phyloP scores from a whole-genome alignment of 1,284 basidiomycete genomes.

The Irpex sp. region DNA sequence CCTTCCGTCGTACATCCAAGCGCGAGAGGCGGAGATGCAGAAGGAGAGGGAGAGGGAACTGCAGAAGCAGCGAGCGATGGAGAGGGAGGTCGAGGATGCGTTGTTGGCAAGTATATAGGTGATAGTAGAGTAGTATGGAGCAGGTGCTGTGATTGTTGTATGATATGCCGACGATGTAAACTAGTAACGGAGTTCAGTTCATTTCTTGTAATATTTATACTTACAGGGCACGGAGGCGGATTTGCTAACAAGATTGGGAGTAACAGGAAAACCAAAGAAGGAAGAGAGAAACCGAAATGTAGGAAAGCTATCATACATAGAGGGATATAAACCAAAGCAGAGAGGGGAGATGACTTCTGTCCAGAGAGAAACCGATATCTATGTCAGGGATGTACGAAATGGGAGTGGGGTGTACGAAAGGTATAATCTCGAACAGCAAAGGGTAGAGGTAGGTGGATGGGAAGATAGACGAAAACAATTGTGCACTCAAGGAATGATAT shows the following conservation, averaged over 20 bases:
- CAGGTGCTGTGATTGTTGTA: not conserved
- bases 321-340: not conserved
- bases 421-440: not conserved
- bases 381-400: not conserved
- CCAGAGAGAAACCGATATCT: not conserved
- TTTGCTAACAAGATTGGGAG: not conserved
- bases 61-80: conserved; percentile 36
- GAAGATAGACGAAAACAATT: not conserved
- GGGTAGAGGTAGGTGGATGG: not conserved
- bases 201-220: not conserved
- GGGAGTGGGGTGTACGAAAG: not conserved
- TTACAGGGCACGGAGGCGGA: conserved; percentile 1
- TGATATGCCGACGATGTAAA: not conserved
- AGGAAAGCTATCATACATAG: not conserved
- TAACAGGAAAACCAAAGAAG: not conserved
- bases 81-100: conserved; percentile 51
- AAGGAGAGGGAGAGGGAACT: conserved; percentile 61
- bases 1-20: conserved; percentile 67
- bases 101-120: conserved; percentile 43
- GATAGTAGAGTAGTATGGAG: too few relatives aligned
- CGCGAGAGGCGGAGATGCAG: conserved; percentile 62
- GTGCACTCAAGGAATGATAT: conserved; percentile 59
- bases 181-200: not conserved
- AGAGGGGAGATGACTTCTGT: not conserved
- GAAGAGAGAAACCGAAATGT: not conserved